Evolutionary conservation across 1,284 basidiomycete species (phyloP), one percentile per base, ranked within the genome.

Genomic region (Pyrrhoderma lamaoense): DNA sequence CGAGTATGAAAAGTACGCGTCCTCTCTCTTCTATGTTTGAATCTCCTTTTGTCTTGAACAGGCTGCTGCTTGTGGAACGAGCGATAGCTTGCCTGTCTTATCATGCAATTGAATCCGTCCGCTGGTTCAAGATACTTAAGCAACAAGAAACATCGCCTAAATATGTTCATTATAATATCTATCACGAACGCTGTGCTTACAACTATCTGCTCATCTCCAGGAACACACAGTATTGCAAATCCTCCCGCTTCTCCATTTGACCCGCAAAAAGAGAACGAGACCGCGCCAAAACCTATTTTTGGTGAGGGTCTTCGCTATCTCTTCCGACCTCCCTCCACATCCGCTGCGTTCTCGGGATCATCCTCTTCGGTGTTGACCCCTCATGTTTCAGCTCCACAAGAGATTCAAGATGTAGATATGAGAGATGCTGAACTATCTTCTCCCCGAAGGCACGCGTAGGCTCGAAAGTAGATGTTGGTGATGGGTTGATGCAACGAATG

Each of bases 351-450:
- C 16, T 37, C 35, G 9, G 11, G 11, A 9, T 11, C 35, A 11
- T 37, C 35, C 11, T 9, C 35, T 11, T 37, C 35, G 35, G 35
- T 16, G 35, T n/a, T n/a, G n/a, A n/a, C n/a, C n/a, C n/a, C n/a
- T n/a, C n/a, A n/a, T n/a, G n/a, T n/a, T 7, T 42, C 31, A 5
- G 40, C 54, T 19, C 14, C 45, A 16, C 38, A 27, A 21, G 54
- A 56, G 11, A 52, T 46, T n/a, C 50, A 45, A 21, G 54, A 56
- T 8, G 43, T 56, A 4, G 54, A 56, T 27, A 56, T 56, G 54
- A 52, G 31, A 37, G 54, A 56, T 22, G 51, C 47, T 3, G 54
- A 56, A 38, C n/a, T 52, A 21, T 40, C 53, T 5, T 46, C 54
- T 13, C 46, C 46, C 36, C 46, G n/a, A 40, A 5, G 38, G 16